Base-by-base conservation (phyloP, 164 flowering plant species). In the Pachysandra terminalis region DNA sequence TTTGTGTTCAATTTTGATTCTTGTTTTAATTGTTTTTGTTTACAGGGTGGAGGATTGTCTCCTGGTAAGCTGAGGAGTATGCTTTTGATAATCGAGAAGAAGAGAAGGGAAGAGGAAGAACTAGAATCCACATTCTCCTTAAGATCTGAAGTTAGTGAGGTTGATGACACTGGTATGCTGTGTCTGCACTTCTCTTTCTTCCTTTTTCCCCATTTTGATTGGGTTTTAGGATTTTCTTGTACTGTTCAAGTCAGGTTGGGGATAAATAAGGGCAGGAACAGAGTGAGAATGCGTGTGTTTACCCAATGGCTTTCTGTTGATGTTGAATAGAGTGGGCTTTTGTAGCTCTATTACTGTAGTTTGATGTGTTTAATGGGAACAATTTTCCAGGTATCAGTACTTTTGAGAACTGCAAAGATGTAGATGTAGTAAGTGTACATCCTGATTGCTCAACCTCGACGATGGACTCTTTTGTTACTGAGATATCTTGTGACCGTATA, bases 41-140 rank as follows among this genome's bases (percentile, higher is more conserved):
- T 68, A 28, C 61, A 78, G 85, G 79, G 76, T 40, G 96, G 90
- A 16, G 89, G 88, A 65, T 81, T 86, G 54, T 91, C 97, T 14
- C 95, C 95, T 3, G 82, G 82, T 35, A 91, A 89, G 79, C 64
- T 91, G 75, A 83, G 93, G 81, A 83, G 45, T 65, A 82, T 87
- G 87, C 72, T 91, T 7, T 49, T 87, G 69, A 87, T 92, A 65
- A 75, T 79, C 19, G 92, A 86, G 73, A 87, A 79, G 82, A 85
- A 79, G 83, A 83, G 84, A 71, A 89, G 74, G 64, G 82, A 78
- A 73, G 86, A 74, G 59, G 82, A 78, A 65, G 83, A 80, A 71
- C 62, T 79, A 27, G 87, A 82, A 19, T 83, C 90, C 8, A 48
- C 73, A n/a, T 74, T 66, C 57, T 79, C 82, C 5, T 68, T 78